phyloP scores from a whole-genome alignment of 1,284 basidiomycete genomes.

The Sporisorium exsertum region DNA sequence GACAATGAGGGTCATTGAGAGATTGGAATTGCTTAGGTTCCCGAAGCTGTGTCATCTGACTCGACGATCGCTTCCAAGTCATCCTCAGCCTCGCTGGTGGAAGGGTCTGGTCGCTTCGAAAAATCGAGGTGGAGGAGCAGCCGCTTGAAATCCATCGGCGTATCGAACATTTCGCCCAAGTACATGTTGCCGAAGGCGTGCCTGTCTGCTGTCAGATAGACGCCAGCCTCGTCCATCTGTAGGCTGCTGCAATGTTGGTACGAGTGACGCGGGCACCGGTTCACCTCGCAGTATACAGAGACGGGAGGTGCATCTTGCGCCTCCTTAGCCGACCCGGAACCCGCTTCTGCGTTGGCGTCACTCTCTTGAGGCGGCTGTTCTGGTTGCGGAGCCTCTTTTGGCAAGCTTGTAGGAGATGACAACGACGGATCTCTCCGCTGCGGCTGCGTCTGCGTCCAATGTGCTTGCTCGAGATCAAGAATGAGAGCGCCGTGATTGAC shows the following conservation, averaged over 20 bases:
- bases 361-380: background rate
- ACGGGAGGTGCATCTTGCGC: conserved; percentile 3
- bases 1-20: background rate
- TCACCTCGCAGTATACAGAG: conserved; percentile 17
- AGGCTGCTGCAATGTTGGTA: conserved; percentile 38
- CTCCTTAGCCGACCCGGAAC: background rate
- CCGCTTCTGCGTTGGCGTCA: background rate
- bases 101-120: conserved; percentile 8
- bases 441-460: background rate
- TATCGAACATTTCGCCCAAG: conserved; percentile 1
- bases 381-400: background rate
- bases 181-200: background rate
- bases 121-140: conserved; percentile 31
- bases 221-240: conserved; percentile 42
- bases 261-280: background rate
- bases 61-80: background rate
- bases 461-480: conserved; percentile 13
- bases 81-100: background rate
- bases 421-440: background rate
- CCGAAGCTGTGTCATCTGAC: background rate
- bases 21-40: background rate
- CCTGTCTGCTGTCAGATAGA: conserved; percentile 23
- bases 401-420: background rate
- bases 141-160: conserved; percentile 2
- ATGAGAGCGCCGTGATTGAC: conserved; percentile 27